Evolutionary conservation across 2,329 filamentous ascomycete genomes (phyloP).

Genomic region (Metarhizium robertsii): DNA sequence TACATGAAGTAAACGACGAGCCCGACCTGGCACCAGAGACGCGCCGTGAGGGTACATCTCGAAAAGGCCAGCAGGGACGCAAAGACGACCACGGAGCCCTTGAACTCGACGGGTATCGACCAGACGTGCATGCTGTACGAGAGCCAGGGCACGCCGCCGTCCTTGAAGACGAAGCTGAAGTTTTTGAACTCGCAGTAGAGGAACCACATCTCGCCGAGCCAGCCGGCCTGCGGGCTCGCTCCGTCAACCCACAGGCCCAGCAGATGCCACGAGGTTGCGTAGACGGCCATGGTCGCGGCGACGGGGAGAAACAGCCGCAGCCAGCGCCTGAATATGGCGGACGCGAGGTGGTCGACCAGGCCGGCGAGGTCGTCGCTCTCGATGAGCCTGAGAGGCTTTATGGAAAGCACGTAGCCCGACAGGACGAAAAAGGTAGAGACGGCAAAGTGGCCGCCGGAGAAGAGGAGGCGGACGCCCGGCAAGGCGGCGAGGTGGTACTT

Average conservation of each 20-base stretch:
- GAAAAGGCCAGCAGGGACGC: slow-evolving; percentile 47
- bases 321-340: slow-evolving; percentile 40
- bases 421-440: slow-evolving; percentile 49
- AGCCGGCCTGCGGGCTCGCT: slow-evolving; percentile 27
- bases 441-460: slow-evolving; percentile 52
- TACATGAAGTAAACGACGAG: slow-evolving; percentile 59
- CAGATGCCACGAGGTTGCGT: slow-evolving; percentile 39
- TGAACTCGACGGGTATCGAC: slow-evolving; percentile 56
- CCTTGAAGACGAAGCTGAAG: slow-evolving; percentile 57
- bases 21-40: slow-evolving; percentile 41
- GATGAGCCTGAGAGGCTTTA: slow-evolving; percentile 38
- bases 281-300: slow-evolving; percentile 45
- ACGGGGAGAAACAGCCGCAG: slow-evolving; percentile 41
- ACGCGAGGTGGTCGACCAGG: slow-evolving; percentile 34
- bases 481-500: slow-evolving; percentile 41
- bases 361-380: slow-evolving; percentile 31
- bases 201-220: slow-evolving; percentile 38
- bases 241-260: slow-evolving; percentile 36
- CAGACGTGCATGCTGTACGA: slow-evolving; percentile 48
- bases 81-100: slow-evolving; percentile 56
- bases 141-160: slow-evolving; percentile 43
- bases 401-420: slow-evolving; percentile 46
- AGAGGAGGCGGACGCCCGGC: slow-evolving; percentile 49
- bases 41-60: slow-evolving; percentile 40
- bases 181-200: slow-evolving; percentile 53